A percentile compares a stretch with the other conserved stretches of the same genome.
Conservation (phyloP, 352 stramenopile genomes). For the Phytophthora fragariae region DNA sequence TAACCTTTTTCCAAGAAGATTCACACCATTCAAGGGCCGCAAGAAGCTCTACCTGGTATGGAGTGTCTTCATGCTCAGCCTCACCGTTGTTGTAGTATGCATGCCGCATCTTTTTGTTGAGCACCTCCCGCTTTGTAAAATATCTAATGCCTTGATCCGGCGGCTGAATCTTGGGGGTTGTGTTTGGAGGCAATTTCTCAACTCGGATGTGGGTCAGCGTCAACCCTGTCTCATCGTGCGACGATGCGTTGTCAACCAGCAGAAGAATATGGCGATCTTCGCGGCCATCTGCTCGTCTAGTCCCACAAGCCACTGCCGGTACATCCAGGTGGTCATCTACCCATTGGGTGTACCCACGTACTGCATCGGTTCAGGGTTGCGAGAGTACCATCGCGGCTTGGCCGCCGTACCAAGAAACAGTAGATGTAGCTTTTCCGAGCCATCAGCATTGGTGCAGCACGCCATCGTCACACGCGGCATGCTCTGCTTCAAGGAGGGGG, state of each 20-base stretch:
- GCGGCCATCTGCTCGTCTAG: too few species aligned
- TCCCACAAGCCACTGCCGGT: background rate
- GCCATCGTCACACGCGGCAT: background rate
- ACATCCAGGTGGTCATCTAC: background rate
- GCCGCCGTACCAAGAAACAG: background rate
- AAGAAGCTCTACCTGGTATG: conserved; percentile 1
- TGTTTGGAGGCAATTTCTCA: background rate
- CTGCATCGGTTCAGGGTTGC: background rate
- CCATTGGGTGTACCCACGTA: background rate
- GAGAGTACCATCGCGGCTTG: background rate
- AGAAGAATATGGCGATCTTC: too few species aligned
- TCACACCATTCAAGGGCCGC: background rate
- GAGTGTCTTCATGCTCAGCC: background rate
- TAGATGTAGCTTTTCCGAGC: background rate
- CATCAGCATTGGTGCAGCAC: background rate
- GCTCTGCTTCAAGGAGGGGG: background rate
- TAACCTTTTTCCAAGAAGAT: background rate
- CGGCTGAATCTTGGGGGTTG: background rate
- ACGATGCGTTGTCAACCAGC: too few species aligned
- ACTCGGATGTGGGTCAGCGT: background rate
- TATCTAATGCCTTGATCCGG: background rate
- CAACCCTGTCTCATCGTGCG: background rate
- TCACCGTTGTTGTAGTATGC: background rate
- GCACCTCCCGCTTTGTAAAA: background rate
- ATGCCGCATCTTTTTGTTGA: background rate